Base-by-base conservation (phyloP, 2,329 filamentous ascomycete genomes). In the Bretziella fagacearum region DNA sequence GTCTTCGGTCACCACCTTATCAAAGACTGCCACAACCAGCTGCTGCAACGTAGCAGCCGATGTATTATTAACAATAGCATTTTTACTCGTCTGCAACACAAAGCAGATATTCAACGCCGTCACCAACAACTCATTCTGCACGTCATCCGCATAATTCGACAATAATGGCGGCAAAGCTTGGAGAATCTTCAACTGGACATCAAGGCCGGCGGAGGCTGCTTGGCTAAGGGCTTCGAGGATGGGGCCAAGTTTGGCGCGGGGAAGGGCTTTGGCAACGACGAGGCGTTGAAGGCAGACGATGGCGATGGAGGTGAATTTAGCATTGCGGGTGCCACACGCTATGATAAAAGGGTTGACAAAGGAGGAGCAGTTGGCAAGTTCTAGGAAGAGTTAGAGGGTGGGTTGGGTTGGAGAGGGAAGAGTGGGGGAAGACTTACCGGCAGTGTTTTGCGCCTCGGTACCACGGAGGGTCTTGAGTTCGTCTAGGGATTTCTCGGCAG, bases 1-100 rank as follows among this genome's bases (percentile, higher is more conserved):
- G 59, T 95, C 86, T 65, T 95, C 86, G 4, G 67, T 66, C 1
- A 79, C 74, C 2, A 95, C 85, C 60, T 93, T 91, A 59, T 96
- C 91, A 62, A 95, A 96, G 0, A 94, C 82, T 1, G 84, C 81
- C 26, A 91, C 84, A 6, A 96, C 79, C 11, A 98, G 73, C 61
- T 96, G 91, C 62, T 95, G 89, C 46, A 98, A 67, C 2, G 91
- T 96, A n/a, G 91, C 91, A 22, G 89, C 85, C 7, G 91, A 91
- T 1, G 93, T 96, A 56, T 93, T 93, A 58, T 89, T 93, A 55
- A 98, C 86, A 44, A 93, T 86, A 22, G 80, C 77, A 64, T 87
- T 93, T 64, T 95, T 96, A 62, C 83, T 91, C 48, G 77, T 81
- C 62, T 96, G 87, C 42, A 98, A 65, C 44, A 84, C 81, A 51